Conservation (phyloP, 345 rosid species). For the Pugionium dolabratum region DNA sequence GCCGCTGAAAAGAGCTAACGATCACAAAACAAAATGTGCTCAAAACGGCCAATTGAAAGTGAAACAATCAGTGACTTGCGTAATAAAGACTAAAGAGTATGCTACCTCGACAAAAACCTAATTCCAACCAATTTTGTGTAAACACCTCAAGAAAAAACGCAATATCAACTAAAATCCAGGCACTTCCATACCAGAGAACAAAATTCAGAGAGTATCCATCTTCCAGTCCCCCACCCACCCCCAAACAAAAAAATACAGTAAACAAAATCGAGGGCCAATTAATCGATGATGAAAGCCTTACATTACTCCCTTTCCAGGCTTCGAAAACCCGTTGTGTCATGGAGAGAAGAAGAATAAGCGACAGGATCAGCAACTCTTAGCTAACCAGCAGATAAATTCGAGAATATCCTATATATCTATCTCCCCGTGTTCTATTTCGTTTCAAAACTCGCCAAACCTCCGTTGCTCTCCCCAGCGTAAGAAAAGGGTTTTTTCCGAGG, state of each 20-base stretch:
- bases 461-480: conserved; percentile 5
- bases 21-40: background rate
- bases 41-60: background rate
- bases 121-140: background rate
- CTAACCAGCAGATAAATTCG: conserved; percentile 48
- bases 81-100: background rate
- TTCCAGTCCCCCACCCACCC: background rate
- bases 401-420: conserved; percentile 35
- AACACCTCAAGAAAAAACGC: background rate
- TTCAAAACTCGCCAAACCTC: background rate
- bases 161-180: background rate
- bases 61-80: background rate
- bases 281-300: conserved; percentile 41
- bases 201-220: conserved; percentile 1
- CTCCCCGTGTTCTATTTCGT: conserved; percentile 39
- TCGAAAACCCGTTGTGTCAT: conserved; percentile 87
- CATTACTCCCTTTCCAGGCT: conserved; percentile 94
- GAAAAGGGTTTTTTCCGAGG: background rate
- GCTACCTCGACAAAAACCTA: background rate
- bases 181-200: conserved; percentile 1
- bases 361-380: conserved; percentile 19
- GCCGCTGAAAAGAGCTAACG: background rate
- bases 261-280: background rate
- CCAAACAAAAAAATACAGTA: background rate
- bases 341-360: conserved; percentile 13